These are phyloP conservation scores for Kokia cookei DNA, from an alignment of 441 rosid species.

Conservation along the genomic window DNA sequence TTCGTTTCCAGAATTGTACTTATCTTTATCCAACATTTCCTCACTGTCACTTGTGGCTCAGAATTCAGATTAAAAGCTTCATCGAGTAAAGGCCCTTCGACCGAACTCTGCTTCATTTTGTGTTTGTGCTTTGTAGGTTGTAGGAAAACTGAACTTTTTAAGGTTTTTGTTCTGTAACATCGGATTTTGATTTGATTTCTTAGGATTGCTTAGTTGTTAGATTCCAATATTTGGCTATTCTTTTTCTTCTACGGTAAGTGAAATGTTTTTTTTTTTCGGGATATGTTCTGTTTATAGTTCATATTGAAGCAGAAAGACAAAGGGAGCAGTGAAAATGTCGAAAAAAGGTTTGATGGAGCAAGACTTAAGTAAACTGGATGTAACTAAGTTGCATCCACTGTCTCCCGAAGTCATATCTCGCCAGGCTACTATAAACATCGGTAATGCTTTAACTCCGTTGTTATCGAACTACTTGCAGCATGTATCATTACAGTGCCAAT, in stretches of 20 bases:
- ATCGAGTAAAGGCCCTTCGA: neutral
- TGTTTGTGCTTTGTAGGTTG: neutral
- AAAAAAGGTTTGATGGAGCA: constrained; percentile 94
- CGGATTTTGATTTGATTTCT: neutral
- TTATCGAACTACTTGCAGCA: neutral
- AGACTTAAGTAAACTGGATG: constrained; percentile 82
- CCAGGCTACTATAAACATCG: constrained; percentile 92
- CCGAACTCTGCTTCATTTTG: neutral
- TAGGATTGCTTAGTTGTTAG: neutral
- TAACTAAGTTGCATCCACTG: constrained; percentile 76
- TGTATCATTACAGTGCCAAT: neutral
- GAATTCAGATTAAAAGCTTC: neutral
- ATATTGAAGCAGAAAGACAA: neutral
- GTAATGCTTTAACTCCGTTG: constrained; percentile 18
- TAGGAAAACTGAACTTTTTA: neutral
- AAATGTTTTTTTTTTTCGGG: neutral
- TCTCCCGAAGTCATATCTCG: constrained; percentile 98
- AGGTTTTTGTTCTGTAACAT: neutral
- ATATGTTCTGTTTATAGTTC: neutral
- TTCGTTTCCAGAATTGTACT: neutral
- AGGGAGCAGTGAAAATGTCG: constrained; percentile 48
- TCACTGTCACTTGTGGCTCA: neutral
- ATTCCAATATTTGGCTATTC: neutral
- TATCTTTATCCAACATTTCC: neutral
- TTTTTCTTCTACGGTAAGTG: neutral